Base-by-base conservation (phyloP, 2,329 filamentous ascomycete genomes). In the Fusarium sp. region DNA sequence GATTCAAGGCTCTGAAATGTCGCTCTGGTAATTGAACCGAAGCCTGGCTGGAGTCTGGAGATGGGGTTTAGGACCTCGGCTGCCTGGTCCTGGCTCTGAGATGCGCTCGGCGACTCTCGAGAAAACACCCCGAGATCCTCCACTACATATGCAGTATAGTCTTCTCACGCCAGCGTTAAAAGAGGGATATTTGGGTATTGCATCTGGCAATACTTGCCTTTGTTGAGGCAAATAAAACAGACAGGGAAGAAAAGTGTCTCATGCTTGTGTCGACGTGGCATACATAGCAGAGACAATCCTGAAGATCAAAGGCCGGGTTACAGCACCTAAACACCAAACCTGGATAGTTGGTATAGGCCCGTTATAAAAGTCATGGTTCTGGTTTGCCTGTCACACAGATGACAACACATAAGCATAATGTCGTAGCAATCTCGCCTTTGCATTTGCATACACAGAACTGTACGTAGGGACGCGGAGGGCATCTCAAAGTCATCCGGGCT, bases 111-210 rank as follows among this genome's bases (percentile, higher is more conserved):
- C 60, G 68, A 71, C 46, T 68, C 63, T 71, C 46, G 45, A 40
- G 32, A 27, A 55, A 65, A 60, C 54, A 52, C 53, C 43, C 62
- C 67, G 67, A 71, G 22, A 67, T 38, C 47, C 51, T 45, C 54
- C 49, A 58, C 45, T 52, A 44, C 38, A 57, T 57, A 55, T 62
- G 66, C 43, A 69, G 59, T 44, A 57, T 69, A 67, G 70, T 44
- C 63, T 74, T 59, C 65, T 74, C 72, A 73, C 62, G 58, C 72
- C 69, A 75, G 67, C 47, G 58, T 27, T 12, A 41, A n/a, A 44
- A 62, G 65, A 68, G 52, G 53, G 58, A 57, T 59, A 52, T 40
- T 52, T 41, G 18, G 29, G 27, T 24, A 16, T 34, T 58, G 32
- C 32, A 52, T 52, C 43, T 45, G 48, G 41, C 55, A 51, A 62